A percentile compares a stretch with the other conserved stretches of the same genome.
These are phyloP conservation scores for Chaetomium olivaceum DNA, from an alignment of 2,329 filamentous ascomycete genomes.

Conservation along the genomic window DNA sequence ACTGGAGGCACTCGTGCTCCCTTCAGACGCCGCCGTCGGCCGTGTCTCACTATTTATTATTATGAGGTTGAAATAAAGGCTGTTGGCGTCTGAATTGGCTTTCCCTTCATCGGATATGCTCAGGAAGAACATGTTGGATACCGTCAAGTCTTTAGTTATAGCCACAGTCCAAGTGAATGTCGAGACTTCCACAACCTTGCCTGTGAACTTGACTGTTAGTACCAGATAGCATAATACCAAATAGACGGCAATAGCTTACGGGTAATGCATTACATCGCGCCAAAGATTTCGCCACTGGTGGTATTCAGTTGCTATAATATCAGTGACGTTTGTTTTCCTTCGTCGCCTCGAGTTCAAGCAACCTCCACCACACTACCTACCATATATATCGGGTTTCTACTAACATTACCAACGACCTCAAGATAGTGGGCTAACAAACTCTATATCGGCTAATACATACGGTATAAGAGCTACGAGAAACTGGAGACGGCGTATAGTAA, in stretches of 20 bases:
- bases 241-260: neutral
- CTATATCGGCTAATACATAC: neutral
- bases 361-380: no score
- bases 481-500: neutral
- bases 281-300: neutral
- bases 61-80: neutral
- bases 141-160: neutral
- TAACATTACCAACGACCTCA: no score
- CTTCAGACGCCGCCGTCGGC: neutral
- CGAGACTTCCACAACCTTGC: no score
- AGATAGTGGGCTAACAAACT: neutral
- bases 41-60: no score
- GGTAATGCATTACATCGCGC: neutral
- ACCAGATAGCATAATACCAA: neutral
- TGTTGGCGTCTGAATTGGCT: neutral
- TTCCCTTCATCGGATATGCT: neutral
- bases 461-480: neutral
- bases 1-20: neutral
- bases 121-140: neutral
- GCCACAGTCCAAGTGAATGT: neutral
- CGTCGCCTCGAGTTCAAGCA: neutral
- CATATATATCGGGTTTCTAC: no score
- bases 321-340: neutral
- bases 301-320: neutral
- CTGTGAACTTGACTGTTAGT: neutral